Conservation (phyloP, 83 land plant species). For the Larix sibirica region DNA sequence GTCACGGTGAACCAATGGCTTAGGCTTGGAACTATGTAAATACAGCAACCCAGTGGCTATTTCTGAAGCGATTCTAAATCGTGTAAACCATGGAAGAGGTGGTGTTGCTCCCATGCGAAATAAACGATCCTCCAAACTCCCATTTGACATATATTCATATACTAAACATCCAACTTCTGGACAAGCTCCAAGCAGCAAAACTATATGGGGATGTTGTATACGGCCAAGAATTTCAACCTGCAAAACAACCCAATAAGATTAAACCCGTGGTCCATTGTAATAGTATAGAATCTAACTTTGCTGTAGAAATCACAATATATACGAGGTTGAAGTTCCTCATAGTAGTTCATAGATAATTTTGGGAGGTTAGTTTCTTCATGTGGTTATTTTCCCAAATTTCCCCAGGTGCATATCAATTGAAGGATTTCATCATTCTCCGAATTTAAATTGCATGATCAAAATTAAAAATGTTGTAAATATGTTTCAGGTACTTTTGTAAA, state of each 20-base stretch:
- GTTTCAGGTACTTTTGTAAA: not conserved
- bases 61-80: constrained; percentile 65
- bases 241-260: not conserved
- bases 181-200: constrained; percentile 65
- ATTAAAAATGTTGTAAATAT: not conserved
- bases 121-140: constrained; percentile 68
- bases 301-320: too few relatives aligned
- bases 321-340: too few relatives aligned
- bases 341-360: too few relatives aligned
- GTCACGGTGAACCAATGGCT: constrained; percentile 70
- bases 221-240: constrained; percentile 65
- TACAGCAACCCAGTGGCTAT: constrained; percentile 64
- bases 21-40: constrained; percentile 59
- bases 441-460: not conserved
- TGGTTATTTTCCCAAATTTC: too few relatives aligned
- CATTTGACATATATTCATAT: constrained; percentile 70
- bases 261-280: not conserved
- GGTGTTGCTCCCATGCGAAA: constrained; percentile 51
- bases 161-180: constrained; percentile 64
- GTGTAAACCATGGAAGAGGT: constrained; percentile 51
- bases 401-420: not conserved
- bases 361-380: too few relatives aligned
- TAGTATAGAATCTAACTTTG: too few relatives aligned
- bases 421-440: not conserved
- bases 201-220: constrained; percentile 71